Conservation (phyloP, 2,329 filamentous ascomycete genomes). For the Epichloe gansuensis region DNA sequence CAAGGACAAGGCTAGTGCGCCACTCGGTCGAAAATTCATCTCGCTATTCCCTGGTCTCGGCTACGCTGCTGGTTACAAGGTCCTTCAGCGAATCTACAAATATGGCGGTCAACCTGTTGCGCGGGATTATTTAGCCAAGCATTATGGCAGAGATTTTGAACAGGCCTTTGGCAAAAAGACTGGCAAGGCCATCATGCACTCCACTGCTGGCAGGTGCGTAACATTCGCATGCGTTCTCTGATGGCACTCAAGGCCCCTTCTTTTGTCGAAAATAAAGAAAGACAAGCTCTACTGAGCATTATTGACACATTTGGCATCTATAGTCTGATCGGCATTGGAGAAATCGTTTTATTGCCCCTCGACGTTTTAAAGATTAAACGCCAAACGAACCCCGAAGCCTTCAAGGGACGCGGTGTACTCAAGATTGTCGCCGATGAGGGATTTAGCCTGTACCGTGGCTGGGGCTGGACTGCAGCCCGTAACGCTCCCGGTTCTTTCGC, state of each 20-base stretch:
- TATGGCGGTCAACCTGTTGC: conserved; percentile 95
- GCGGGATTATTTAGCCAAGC: conserved; percentile 69
- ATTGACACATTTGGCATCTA: neutral
- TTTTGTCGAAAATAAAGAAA: neutral
- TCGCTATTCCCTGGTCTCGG: conserved; percentile 94
- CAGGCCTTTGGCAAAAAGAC: conserved; percentile 87
- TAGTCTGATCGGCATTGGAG: conserved; percentile 89
- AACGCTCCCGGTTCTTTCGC: conserved; percentile 97
- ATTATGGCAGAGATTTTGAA: conserved; percentile 80
- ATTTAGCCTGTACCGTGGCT: conserved; percentile 89
- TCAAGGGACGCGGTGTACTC: conserved; percentile 83
- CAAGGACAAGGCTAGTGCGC: conserved; percentile 68
- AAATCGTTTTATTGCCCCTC: conserved; percentile 87
- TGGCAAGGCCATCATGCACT: conserved; percentile 96
- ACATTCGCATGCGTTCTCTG: neutral
- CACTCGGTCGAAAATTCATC: conserved; percentile 68
- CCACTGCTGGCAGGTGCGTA: conserved; percentile 73
- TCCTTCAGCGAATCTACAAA: conserved; percentile 96
- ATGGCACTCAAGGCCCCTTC: neutral
- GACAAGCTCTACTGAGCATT: neutral
- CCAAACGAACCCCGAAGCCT: conserved; percentile 97
- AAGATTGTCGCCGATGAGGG: conserved; percentile 88
- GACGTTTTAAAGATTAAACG: conserved; percentile 99
- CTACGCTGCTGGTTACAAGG: conserved; percentile 96
- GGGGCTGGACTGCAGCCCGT: conserved; percentile 93